A percentile compares a stretch with the other conserved stretches of the same genome.
Evolutionary conservation across 805 yeast genomes (phyloP).

Genomic region (Metschnikowia bowlesiae): DNA sequence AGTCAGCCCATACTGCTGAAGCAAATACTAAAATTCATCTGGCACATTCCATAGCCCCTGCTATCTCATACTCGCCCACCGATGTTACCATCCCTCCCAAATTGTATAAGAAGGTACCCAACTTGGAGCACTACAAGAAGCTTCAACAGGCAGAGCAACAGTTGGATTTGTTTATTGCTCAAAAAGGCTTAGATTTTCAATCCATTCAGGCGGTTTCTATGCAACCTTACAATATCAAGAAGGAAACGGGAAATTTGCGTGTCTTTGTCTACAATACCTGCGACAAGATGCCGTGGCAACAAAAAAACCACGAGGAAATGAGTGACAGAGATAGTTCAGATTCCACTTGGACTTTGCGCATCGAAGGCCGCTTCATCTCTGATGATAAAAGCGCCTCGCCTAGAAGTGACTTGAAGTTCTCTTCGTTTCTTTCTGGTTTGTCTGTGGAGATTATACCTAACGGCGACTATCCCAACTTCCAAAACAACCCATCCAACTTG

Average conservation of each 20-base stretch:
- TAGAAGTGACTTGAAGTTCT: constrained; percentile 13
- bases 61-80: constrained; percentile 40
- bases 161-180: constrained; percentile 73
- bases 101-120: constrained; percentile 50
- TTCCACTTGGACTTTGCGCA: constrained; percentile 76
- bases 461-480: constrained; percentile 35
- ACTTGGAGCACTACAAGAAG: constrained; percentile 66
- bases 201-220: constrained; percentile 47
- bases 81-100: constrained; percentile 36
- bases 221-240: constrained; percentile 33
- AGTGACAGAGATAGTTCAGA: constrained; percentile 21
- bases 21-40: constrained; percentile 25
- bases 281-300: constrained; percentile 84
- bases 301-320: constrained; percentile 22
- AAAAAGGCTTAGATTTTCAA: constrained; percentile 82
- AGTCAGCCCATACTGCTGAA: constrained; percentile 19
- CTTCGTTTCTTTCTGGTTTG: constrained; percentile 71
- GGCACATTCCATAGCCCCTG: constrained; percentile 30
- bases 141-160: constrained; percentile 77
- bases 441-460: constrained; percentile 65
- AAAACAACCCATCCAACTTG: constrained; percentile 35
- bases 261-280: constrained; percentile 78
- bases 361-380: constrained; percentile 77
- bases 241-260: constrained; percentile 61
- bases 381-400: constrained; percentile 8